A percentile compares a stretch with the other conserved stretches of the same genome.
phyloP scores from a whole-genome alignment of 2,329 filamentous ascomycete species.

The Colletotrichum sp. region DNA sequence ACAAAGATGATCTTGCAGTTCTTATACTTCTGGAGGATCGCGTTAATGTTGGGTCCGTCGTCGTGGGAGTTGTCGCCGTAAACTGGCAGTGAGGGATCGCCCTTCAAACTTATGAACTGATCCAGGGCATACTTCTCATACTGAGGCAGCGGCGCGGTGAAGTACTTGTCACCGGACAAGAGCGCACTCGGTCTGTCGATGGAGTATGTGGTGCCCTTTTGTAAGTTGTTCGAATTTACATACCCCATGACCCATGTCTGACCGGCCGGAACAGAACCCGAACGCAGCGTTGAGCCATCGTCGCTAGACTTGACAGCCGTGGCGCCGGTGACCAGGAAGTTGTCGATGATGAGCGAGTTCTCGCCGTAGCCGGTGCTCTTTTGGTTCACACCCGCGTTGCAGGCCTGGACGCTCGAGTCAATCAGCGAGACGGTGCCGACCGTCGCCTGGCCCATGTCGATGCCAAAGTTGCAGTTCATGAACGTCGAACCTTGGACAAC shows the following conservation, averaged over 20 bases:
- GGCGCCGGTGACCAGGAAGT: slow-evolving; percentile 26
- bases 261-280: slow-evolving; percentile 20
- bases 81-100: slow-evolving; percentile 39
- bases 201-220: slow-evolving; percentile 30
- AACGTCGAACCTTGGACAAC: slow-evolving; percentile 31
- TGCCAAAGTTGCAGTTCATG: slow-evolving; percentile 30
- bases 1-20: slow-evolving; percentile 44
- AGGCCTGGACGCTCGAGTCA: slow-evolving; percentile 28
- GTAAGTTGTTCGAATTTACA: slow-evolving; percentile 28
- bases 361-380: slow-evolving; percentile 26
- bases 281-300: slow-evolving; percentile 19
- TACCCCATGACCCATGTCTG: slow-evolving; percentile 31
- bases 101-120: slow-evolving; percentile 51
- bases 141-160: slow-evolving; percentile 35
- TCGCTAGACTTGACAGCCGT: slow-evolving; percentile 24
- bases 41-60: slow-evolving; percentile 34
- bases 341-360: slow-evolving; percentile 32
- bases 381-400: slow-evolving; percentile 28
- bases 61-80: slow-evolving; percentile 43
- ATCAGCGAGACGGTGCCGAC: slow-evolving; percentile 30
- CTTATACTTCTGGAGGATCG: slow-evolving; percentile 31
- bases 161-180: slow-evolving; percentile 34
- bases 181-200: slow-evolving; percentile 35
- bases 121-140: slow-evolving; percentile 43
- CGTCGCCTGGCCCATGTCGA: slow-evolving; percentile 29